phyloP scores from a whole-genome alignment of 1,284 basidiomycete species.

The Laetiporus sulphureus region DNA sequence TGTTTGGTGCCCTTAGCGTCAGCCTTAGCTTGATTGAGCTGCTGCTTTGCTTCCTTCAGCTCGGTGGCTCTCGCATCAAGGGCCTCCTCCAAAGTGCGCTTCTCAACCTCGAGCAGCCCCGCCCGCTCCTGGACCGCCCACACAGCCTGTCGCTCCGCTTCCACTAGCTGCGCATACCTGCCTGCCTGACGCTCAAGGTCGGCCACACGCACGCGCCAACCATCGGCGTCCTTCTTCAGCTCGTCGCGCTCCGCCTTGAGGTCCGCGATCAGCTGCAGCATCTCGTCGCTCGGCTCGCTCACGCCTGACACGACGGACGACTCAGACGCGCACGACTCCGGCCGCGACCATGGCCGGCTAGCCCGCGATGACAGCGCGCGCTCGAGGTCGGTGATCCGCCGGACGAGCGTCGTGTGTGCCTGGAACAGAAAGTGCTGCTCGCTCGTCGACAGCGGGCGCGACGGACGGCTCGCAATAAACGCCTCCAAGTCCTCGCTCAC shows the following conservation, averaged over 20 bases:
- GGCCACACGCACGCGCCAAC: constrained; percentile 62
- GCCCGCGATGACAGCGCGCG: constrained; percentile 42
- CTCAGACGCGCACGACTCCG: constrained; percentile 48
- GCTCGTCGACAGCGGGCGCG: constrained; percentile 49
- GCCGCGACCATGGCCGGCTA: constrained; percentile 43
- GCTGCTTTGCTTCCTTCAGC: constrained; percentile 27
- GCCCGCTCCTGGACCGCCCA: constrained; percentile 68
- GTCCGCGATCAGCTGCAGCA: constrained; percentile 65
- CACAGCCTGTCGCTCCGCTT: constrained; percentile 63
- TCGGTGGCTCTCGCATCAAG: constrained; percentile 34
- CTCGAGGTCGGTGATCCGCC: constrained; percentile 74
- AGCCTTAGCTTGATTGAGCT: constrained; percentile 25
- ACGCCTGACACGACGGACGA: constrained; percentile 24
- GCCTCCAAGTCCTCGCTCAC: constrained; percentile 25
- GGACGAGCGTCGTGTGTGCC: constrained; percentile 71
- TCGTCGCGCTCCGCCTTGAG: constrained; percentile 76
- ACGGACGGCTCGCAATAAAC: constrained; percentile 17
- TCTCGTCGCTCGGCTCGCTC: constrained; percentile 51
- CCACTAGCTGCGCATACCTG: constrained; percentile 55
- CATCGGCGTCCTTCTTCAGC: constrained; percentile 68
- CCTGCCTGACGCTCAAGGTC: constrained; percentile 60
- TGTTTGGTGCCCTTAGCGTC: constrained; percentile 26
- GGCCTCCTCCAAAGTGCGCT: constrained; percentile 41
- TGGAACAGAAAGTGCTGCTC: constrained; percentile 81
- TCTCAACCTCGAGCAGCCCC: constrained; percentile 60